Evolutionary conservation across 1,139 yeast genomes (phyloP), one percentile per base, ranked within the genome.

Genomic region (Debaryomyces singareniensis): DNA sequence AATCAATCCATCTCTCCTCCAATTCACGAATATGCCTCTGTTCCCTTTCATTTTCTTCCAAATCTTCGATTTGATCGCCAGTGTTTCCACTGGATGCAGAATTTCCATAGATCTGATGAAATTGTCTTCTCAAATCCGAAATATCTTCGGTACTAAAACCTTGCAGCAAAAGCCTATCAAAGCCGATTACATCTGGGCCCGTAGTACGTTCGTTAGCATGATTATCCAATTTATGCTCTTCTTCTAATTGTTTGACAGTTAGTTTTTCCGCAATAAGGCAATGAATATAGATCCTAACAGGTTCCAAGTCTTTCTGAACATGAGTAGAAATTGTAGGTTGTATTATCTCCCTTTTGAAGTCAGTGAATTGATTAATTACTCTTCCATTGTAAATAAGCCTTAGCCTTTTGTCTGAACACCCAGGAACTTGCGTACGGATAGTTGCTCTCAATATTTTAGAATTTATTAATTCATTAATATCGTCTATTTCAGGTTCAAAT

Each of bases 1-100:
- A 78, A 45, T 87, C 94, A 36, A 87, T 83, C 96, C 96, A 87
- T 35, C 87, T 67, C 43, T 87, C 96, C 49, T 87, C 96, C 39
- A 86, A 53, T 38, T 78, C 81, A 30, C 86, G 51, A 4, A 74
- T 52, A 22, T 65, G 65, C 42, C 43, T 49, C 42, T 54, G 60
- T 15, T 61, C 40, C 18, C 40, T 43, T 34, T 66, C 71, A 31
- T 60, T 64, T 35, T 65, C 71, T 39, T 63, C 72, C 29, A 63
- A 44, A 46, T 62, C 68, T 33, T 55, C 47, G 28, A 62, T 64
- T 21, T 51, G 61, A n/a, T 46, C 47, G 14, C 30, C 32, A 21
- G 26, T 5, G 30, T 28, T 7, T 25, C 30, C 13, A 11, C 29
- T 16, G 5, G 35, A 20, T n/a, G 33, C 27, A 29, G 33, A 38